These are phyloP conservation scores for Arthroderma uncinatum DNA, from an alignment of 2,329 filamentous ascomycete species.

Conservation along the genomic window DNA sequence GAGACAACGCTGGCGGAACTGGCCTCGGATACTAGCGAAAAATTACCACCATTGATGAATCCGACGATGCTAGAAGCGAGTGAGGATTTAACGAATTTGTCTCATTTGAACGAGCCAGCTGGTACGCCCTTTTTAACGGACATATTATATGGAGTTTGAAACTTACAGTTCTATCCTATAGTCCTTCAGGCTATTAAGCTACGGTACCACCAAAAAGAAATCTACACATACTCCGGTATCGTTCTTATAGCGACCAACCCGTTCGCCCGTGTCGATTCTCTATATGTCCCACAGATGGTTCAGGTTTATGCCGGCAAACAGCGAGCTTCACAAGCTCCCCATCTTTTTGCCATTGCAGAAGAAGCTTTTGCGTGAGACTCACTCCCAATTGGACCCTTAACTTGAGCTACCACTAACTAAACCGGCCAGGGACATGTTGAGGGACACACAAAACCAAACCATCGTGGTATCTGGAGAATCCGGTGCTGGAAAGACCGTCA, in stretches of 20 bases:
- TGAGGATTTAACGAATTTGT: conserved; percentile 93
- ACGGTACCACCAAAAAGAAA: conserved; percentile 95
- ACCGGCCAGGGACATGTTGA: conserved; percentile 72
- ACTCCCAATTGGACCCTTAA: background rate
- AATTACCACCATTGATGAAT: conserved; percentile 91
- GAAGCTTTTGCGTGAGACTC: conserved; percentile 81
- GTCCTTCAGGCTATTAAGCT: conserved; percentile 95
- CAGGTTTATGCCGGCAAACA: conserved; percentile 97
- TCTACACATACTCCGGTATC: conserved; percentile 98
- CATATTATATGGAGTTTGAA: background rate
- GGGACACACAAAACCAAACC: conserved; percentile 91
- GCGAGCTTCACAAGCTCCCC: conserved; percentile 88
- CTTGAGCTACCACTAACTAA: conserved; percentile 5
- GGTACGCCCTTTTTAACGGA: conserved; percentile 45
- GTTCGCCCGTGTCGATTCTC: conserved; percentile 90
- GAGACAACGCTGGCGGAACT: conserved; percentile 67
- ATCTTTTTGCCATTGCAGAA: conserved; percentile 97
- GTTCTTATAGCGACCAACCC: conserved; percentile 97
- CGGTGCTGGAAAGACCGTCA: conserved; percentile 96
- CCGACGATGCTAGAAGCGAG: conserved; percentile 96
- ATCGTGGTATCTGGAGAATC: conserved; percentile 99
- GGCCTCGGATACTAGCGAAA: conserved; percentile 62
- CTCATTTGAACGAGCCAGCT: conserved; percentile 95
- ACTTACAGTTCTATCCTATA: conserved; percentile 31
- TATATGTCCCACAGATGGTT: conserved; percentile 99